phyloP scores from a whole-genome alignment of 805 yeast genomes.

The Ogataea methylovora region DNA sequence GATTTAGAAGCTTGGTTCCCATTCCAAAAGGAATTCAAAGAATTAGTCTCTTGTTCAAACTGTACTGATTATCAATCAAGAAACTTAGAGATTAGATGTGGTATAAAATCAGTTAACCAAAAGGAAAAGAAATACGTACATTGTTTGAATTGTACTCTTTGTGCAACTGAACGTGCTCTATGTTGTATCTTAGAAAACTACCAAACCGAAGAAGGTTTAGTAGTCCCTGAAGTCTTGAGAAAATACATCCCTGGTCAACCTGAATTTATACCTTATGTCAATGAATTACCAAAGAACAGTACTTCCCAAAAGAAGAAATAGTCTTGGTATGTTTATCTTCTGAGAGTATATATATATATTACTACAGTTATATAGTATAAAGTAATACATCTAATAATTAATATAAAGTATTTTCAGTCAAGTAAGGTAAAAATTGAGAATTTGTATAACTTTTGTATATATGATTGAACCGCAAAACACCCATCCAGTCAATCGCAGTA shows the following conservation, averaged over 20 bases:
- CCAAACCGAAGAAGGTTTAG: constrained; percentile 93
- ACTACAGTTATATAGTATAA: neutral
- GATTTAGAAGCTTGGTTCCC: constrained; percentile 99
- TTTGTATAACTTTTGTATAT: no score
- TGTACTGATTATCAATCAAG: constrained; percentile 99
- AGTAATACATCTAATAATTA: neutral
- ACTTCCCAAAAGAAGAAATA: constrained; percentile 61
- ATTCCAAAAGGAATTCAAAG: constrained; percentile 96
- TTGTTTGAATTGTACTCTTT: constrained; percentile 93
- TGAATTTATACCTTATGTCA: constrained; percentile 84
- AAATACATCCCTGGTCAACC: constrained; percentile 98
- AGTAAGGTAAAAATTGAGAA: no score
- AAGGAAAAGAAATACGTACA: constrained; percentile 96
- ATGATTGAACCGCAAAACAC: no score
- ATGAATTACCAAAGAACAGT: constrained; percentile 91
- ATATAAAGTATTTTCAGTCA: no score
- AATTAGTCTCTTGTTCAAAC: constrained; percentile 96
- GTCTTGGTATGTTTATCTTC: neutral
- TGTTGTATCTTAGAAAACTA: constrained; percentile 97
- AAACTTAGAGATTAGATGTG: constrained; percentile 97
- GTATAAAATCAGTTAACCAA: constrained; percentile 92
- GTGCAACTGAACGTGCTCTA: constrained; percentile 97
- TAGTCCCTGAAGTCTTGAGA: constrained; percentile 91
- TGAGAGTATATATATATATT: neutral
- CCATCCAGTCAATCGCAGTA: no score